Evolutionary conservation across 768 basidiomycete species (phyloP).

Genomic region (Mrakia frigida): DNA sequence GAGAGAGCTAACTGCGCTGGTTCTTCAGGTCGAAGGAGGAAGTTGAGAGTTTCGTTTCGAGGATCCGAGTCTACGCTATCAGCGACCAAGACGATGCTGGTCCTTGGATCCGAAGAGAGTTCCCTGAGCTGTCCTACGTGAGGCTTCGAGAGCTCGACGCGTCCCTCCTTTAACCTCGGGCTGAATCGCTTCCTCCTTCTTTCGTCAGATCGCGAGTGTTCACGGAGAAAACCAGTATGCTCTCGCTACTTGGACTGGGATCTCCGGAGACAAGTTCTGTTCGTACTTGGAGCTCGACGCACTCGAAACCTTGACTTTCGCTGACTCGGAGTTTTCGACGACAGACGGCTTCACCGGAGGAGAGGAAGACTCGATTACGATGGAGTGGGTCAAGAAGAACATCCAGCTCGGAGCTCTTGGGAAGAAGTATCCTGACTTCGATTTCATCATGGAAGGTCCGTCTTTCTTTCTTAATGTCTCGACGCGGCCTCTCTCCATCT

Average conservation of each 20-base stretch:
- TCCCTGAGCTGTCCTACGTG: slow-evolving; percentile 5
- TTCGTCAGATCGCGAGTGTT: neutral
- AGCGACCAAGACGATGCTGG: slow-evolving; percentile 17
- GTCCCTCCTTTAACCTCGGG: neutral
- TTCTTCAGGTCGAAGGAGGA: neutral
- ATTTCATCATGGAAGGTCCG: slow-evolving; percentile 10
- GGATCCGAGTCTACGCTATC: slow-evolving; percentile 15
- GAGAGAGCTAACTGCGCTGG: neutral
- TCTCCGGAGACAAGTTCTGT: slow-evolving; percentile 16
- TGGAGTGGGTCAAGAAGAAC: slow-evolving; percentile 10
- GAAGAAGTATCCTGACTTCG: slow-evolving; percentile 2
- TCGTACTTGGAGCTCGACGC: neutral
- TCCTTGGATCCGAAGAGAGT: slow-evolving; percentile 13
- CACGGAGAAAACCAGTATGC: slow-evolving; percentile 18
- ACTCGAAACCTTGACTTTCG: no score
- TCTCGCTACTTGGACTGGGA: slow-evolving; percentile 5
- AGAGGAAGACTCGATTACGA: neutral
- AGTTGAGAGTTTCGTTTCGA: neutral
- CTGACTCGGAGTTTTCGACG: neutral
- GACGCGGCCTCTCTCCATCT: no score
- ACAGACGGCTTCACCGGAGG: slow-evolving; percentile 11
- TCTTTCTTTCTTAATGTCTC: no score
- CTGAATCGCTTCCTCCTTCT: neutral
- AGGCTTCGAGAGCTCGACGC: neutral
- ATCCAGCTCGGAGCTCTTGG: slow-evolving; percentile 16